Evolutionary conservation across 257 asterid genomes (phyloP).

Genomic region (Solanum neorickii): DNA sequence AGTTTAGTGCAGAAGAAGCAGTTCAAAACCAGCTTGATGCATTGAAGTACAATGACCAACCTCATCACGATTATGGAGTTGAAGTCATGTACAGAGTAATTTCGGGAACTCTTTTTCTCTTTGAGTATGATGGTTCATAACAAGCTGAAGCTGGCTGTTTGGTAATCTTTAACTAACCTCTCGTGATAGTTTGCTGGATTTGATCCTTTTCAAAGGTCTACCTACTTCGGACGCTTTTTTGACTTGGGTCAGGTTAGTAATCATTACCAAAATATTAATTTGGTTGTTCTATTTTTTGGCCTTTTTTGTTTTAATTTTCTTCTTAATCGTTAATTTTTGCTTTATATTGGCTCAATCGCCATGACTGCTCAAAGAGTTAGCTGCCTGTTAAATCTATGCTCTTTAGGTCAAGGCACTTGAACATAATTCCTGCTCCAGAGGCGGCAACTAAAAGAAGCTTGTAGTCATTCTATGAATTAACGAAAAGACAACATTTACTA

Average conservation of each 20-base stretch:
- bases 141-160: background rate
- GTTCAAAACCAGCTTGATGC: conserved; percentile 84
- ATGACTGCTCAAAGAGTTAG: background rate
- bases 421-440: background rate
- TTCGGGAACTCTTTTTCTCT: background rate
- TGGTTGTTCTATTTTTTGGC: background rate
- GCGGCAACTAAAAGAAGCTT: background rate
- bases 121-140: background rate
- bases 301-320: background rate
- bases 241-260: conserved; percentile 88
- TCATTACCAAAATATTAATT: background rate
- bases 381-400: background rate
- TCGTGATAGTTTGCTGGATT: conserved; percentile 80
- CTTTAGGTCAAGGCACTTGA: background rate
- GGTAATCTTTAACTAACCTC: background rate
- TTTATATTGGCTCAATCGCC: background rate
- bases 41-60: conserved; percentile 85
- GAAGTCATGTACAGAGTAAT: conserved; percentile 94
- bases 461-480: background rate
- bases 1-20: conserved; percentile 88
- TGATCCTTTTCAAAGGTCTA: conserved; percentile 94
- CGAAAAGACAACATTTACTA: background rate
- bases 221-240: conserved; percentile 87
- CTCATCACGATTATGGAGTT: conserved; percentile 84
- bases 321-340: background rate